phyloP scores from a whole-genome alignment of 805 yeast species.

The Candida krabiensis region DNA sequence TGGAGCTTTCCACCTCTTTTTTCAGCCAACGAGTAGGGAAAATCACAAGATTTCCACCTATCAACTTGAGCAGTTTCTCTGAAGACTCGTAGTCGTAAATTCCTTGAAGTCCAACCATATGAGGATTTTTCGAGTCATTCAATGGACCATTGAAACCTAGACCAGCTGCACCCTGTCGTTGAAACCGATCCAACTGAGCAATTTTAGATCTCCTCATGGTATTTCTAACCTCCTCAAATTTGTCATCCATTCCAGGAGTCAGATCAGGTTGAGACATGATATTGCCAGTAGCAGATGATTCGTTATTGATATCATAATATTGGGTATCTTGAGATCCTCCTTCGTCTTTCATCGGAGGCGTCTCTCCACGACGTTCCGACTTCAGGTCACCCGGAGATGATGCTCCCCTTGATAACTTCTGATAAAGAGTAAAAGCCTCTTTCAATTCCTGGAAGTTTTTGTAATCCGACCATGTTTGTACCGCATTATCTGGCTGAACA shows the following conservation, averaged over 20 bases:
- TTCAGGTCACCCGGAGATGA: not conserved
- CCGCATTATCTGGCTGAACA: constrained; percentile 92
- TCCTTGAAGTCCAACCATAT: constrained; percentile 16
- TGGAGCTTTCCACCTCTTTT: constrained; percentile 83
- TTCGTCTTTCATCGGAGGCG: not conserved
- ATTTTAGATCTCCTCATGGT: constrained; percentile 25
- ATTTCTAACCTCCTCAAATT: constrained; percentile 16
- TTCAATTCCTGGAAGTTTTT: constrained; percentile 63
- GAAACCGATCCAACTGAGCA: constrained; percentile 31
- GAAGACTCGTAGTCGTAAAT: constrained; percentile 70
- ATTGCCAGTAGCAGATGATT: not conserved
- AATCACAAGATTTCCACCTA: constrained; percentile 86
- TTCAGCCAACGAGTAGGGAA: constrained; percentile 92
- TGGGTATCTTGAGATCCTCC: not conserved
- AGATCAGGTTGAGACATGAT: constrained; percentile 4
- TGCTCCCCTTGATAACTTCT: constrained; percentile 16
- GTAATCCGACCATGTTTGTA: constrained; percentile 87
- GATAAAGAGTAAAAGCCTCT: constrained; percentile 49
- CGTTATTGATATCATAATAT: not conserved
- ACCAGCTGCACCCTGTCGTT: constrained; percentile 13
- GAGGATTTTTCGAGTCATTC: constrained; percentile 8
- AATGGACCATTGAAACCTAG: constrained; percentile 10
- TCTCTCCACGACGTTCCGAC: not conserved
- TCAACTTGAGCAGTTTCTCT: constrained; percentile 63
- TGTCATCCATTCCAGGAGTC: constrained; percentile 7